Conservation (phyloP, 257 asterid genomes). For the Przewalskia tangutica region DNA sequence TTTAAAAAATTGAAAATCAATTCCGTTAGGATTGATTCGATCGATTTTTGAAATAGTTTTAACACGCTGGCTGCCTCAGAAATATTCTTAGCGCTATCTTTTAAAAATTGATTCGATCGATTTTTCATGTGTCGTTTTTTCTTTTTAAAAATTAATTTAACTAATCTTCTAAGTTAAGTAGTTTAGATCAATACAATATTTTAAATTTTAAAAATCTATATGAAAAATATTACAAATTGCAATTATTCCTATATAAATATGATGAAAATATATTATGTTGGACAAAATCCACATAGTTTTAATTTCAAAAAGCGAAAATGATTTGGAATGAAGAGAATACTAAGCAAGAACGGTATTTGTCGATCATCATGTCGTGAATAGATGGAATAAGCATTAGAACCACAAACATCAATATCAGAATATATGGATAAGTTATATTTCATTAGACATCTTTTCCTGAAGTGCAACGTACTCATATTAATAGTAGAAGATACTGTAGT, state of each 20-base stretch:
- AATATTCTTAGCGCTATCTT: not conserved
- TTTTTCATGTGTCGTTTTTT: too few species aligned
- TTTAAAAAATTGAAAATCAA: too few species aligned
- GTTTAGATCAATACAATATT: not conserved
- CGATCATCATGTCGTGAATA: not conserved
- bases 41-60: rapidly evolving
- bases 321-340: too few species aligned
- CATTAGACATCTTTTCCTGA: not conserved
- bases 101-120: too few species aligned
- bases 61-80: not conserved
- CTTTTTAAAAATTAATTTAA: too few species aligned
- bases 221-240: too few species aligned
- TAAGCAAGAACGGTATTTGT: not conserved
- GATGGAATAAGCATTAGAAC: too few species aligned
- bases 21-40: too few species aligned
- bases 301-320: too few species aligned
- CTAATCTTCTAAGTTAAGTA: too few species aligned
- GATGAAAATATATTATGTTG: not conserved
- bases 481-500: too few species aligned
- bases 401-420: not conserved
- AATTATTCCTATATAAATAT: not conserved
- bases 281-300: not conserved
- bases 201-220: too few species aligned
- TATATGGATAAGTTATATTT: not conserved
- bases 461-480: not conserved